Base-by-base conservation (phyloP, 1,284 basidiomycete species). In the Exobasidium rhododendri region DNA sequence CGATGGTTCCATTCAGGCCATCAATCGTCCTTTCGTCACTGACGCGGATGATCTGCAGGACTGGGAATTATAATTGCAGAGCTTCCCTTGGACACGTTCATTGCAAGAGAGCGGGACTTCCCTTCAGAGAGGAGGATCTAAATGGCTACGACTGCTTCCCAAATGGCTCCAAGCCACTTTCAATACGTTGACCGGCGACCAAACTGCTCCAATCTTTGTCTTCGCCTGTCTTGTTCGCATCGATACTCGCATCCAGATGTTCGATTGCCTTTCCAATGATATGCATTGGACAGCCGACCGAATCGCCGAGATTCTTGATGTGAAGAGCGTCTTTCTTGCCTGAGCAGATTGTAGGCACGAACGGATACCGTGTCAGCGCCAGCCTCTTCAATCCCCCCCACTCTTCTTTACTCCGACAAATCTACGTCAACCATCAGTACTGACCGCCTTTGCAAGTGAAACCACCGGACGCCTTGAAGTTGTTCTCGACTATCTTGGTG, bases 271-370 rank as follows among this genome's bases (percentile, higher is more conserved):
- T 83, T 74, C 93, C 89, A 66, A 92, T 84, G 20, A 84, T 83
- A 10, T 91, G 91, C 86, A 92, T 87, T 0, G 90, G 91, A 11
- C 88, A 85, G 69, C 91, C 87, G 70, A 86, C 82, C 57, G 87
- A 84, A 7, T 82, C 82, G 4, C 83, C 83, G 6, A 84, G 73
- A 63, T 79, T 74, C 50, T 81, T 78, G 45, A 84, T 83, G 69
- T 84, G 82, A 10, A 55, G 44, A 22, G 46, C 35, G 45, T 35
- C 47, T 22, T 57, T 43, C 3, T 40, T 40, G 17, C 35, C 35
- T 40, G 35, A 10, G 10, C 7, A 40, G 35, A 40, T n/a, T 43
- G 14, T n/a, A n/a, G n/a, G n/a, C n/a, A n/a, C n/a, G n/a, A n/a
- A n/a, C n/a, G n/a, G n/a, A n/a, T n/a, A n/a, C n/a, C n/a, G n/a